Percentiles rank a stretch among this genome's conserved stretches.
phyloP scores from a whole-genome alignment of 1,284 basidiomycete genomes.

The Grifola frondosa region DNA sequence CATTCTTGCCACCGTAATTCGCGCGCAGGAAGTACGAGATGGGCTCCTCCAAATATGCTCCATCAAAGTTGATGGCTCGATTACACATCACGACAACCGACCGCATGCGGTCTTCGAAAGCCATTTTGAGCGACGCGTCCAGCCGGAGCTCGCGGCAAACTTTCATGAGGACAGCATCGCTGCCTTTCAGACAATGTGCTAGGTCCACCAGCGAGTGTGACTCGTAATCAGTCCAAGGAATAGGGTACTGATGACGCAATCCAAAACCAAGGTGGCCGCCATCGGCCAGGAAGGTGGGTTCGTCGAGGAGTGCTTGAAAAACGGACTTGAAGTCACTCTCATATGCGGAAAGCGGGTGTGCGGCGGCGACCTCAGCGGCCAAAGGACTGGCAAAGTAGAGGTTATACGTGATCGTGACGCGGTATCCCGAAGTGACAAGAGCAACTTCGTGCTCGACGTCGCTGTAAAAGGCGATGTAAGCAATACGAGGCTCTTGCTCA shows the following conservation, averaged over 20 bases:
- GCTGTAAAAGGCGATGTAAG: constrained; percentile 42
- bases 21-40: neutral
- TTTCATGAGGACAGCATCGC: constrained; percentile 12
- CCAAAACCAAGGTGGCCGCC: constrained; percentile 40
- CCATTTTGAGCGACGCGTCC: constrained; percentile 11
- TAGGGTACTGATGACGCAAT: constrained; percentile 35
- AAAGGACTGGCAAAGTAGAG: constrained; percentile 26
- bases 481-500: constrained; percentile 20
- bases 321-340: constrained; percentile 9
- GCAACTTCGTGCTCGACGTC: constrained; percentile 47
- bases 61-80: constrained; percentile 1
- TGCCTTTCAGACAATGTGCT: constrained; percentile 26
- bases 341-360: neutral
- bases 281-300: constrained; percentile 27
- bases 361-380: neutral
- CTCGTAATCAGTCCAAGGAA: constrained; percentile 1
- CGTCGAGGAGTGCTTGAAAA: constrained; percentile 24
- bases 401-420: constrained; percentile 44
- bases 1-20: neutral
- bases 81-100: constrained; percentile 5
- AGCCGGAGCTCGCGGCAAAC: constrained; percentile 7
- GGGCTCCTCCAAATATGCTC: neutral
- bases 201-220: constrained; percentile 1
- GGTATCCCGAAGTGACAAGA: constrained; percentile 38
- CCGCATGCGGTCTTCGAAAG: constrained; percentile 4